Conservation (phyloP, 2,329 filamentous ascomycete species). For the Acarospora socialis region DNA sequence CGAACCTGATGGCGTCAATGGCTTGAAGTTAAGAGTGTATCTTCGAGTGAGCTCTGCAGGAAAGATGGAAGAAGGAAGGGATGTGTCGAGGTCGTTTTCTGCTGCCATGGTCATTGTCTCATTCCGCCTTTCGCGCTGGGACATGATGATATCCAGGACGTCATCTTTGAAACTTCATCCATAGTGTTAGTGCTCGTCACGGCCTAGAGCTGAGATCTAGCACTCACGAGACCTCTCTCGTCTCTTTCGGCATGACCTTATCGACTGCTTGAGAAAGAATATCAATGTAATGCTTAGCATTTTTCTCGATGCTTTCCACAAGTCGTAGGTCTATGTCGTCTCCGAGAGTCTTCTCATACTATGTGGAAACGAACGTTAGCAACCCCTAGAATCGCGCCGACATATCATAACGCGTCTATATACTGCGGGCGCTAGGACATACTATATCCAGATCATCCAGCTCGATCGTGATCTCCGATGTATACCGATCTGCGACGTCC, state of each 20-base stretch:
- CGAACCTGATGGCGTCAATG: slow-evolving; percentile 57
- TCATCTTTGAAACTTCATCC: slow-evolving; percentile 79
- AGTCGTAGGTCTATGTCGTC: slow-evolving; percentile 51
- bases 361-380: slow-evolving; percentile 4
- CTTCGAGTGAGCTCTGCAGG: slow-evolving; percentile 82
- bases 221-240: slow-evolving; percentile 58
- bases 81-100: slow-evolving; percentile 50
- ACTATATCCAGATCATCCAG: slow-evolving; percentile 73
- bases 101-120: slow-evolving; percentile 56
- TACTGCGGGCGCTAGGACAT: slow-evolving; percentile 24
- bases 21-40: slow-evolving; percentile 95
- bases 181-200: slow-evolving; percentile 19
- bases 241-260: slow-evolving; percentile 66
- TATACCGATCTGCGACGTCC: slow-evolving; percentile 66
- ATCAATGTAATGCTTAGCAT: slow-evolving; percentile 92
- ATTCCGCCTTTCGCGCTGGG: slow-evolving; percentile 75
- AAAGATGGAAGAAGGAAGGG: slow-evolving; percentile 61
- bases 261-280: slow-evolving; percentile 80
- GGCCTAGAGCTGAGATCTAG: slow-evolving; percentile 1
- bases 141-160: slow-evolving; percentile 92
- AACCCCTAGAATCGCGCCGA: not conserved
- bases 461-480: slow-evolving; percentile 69
- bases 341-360: slow-evolving; percentile 63
- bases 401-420: too few species aligned
- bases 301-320: slow-evolving; percentile 72